A percentile compares a stretch with the other conserved stretches of the same genome.
Conservation (phyloP, 1,284 basidiomycete genomes). For the Porodaedalea pini region DNA sequence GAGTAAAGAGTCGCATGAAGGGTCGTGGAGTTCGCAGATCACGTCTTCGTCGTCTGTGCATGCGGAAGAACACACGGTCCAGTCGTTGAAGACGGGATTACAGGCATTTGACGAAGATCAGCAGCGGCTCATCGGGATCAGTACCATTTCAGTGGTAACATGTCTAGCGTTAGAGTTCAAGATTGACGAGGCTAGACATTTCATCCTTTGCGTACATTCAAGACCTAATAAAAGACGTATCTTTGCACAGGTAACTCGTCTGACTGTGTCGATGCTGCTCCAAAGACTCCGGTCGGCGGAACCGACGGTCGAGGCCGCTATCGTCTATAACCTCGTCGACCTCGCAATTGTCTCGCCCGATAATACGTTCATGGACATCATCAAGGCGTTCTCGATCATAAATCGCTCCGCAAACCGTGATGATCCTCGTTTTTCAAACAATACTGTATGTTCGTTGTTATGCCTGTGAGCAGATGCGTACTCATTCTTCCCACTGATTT, state of each 20-base stretch:
- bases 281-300: slow-evolving; percentile 85
- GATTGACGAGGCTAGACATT: slow-evolving; percentile 65
- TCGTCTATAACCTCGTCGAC: slow-evolving; percentile 89
- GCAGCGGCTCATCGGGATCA: slow-evolving; percentile 80
- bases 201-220: background rate
- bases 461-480: too few species aligned
- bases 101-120: slow-evolving; percentile 78
- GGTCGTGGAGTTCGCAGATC: slow-evolving; percentile 38
- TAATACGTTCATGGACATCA: slow-evolving; percentile 80
- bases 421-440: slow-evolving; percentile 81
- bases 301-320: slow-evolving; percentile 83
- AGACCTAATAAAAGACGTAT: background rate
- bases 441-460: slow-evolving; percentile 62
- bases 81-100: slow-evolving; percentile 58
- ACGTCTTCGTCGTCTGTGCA: slow-evolving; percentile 41
- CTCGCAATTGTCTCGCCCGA: slow-evolving; percentile 79
- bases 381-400: slow-evolving; percentile 82
- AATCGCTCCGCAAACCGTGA: slow-evolving; percentile 82
- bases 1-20: slow-evolving; percentile 69
- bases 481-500: too few species aligned
- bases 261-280: slow-evolving; percentile 89
- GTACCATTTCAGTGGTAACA: slow-evolving; percentile 87
- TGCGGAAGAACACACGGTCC: slow-evolving; percentile 45
- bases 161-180: slow-evolving; percentile 80
- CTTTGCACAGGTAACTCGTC: slow-evolving; percentile 62